phyloP scores from a whole-genome alignment of 106 monocot genomes.

The Agapanthus africanus region DNA sequence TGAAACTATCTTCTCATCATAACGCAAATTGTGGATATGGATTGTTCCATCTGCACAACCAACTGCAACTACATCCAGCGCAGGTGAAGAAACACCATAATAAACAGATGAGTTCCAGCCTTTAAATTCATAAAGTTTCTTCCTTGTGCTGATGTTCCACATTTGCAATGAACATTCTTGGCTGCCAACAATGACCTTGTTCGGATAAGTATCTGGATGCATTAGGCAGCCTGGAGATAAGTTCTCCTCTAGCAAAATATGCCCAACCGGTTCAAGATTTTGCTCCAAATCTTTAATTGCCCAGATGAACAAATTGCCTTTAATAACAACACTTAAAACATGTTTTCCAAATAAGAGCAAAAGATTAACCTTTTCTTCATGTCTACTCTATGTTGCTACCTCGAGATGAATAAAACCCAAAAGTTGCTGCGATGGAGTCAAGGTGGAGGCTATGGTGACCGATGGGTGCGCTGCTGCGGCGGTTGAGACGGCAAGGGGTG shows the following conservation, averaged over 20 bases:
- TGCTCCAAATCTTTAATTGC: slow-evolving; percentile 52
- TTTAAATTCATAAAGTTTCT: slow-evolving; percentile 86
- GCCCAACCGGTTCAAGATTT: slow-evolving; percentile 56
- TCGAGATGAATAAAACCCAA: too few species aligned
- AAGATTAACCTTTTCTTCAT: slow-evolving; percentile 67
- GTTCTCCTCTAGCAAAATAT: slow-evolving; percentile 53
- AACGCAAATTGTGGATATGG: slow-evolving; percentile 81
- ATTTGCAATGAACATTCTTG: slow-evolving; percentile 75
- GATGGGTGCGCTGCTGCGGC: too few species aligned
- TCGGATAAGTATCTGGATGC: slow-evolving; percentile 96
- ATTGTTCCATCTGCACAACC: slow-evolving; percentile 96
- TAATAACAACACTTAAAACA: slow-evolving; percentile 71
- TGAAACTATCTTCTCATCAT: slow-evolving; percentile 73
- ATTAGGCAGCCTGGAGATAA: slow-evolving; percentile 80
- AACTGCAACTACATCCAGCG: slow-evolving; percentile 84
- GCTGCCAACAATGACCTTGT: slow-evolving; percentile 93
- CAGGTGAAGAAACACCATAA: slow-evolving; percentile 88
- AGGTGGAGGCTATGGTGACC: too few species aligned
- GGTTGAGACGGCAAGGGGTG: too few species aligned
- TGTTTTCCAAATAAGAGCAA: slow-evolving; percentile 72
- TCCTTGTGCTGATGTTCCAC: slow-evolving; percentile 89
- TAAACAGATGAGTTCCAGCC: slow-evolving; percentile 80
- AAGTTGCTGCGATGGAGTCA: too few species aligned
- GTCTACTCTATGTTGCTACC: slow-evolving; percentile 93
- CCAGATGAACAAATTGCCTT: slow-evolving; percentile 86